Base-by-base conservation (phyloP, 495 filamentous ascomycete species). In the Beverwykella pulmonaria region DNA sequence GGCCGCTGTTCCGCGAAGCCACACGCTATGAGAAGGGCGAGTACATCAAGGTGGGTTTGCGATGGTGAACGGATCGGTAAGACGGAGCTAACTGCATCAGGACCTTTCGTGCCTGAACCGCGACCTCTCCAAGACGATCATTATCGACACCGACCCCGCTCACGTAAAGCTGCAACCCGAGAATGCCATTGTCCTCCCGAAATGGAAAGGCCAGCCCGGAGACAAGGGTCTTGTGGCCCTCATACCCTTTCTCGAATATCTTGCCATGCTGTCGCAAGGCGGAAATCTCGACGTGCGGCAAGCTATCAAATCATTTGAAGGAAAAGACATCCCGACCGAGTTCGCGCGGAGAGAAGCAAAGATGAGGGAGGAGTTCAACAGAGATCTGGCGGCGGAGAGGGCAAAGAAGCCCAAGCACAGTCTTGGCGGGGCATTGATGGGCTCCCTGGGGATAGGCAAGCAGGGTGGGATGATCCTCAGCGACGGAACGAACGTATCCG, bases 91-190 rank as follows among this genome's bases (percentile, higher is more conserved):
- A 53, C 44, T n/a, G 19, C 19, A 34, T 56, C 72, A 96, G 91
- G 94, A 98, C 77, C 86, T 98, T 41, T 90, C 92, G 5, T 97
- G 95, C 78, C 86, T 98, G 66, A 98, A 98, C 82, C 90, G 94
- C 41, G 90, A 95, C 74, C 84, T 97, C 52, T 94, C 89, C 44
- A 97, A 97, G 79, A 89, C 94, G 39, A 90, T 98, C 75, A 84
- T 98, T 69, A 82, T 98, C 69, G 94, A 98, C 75, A 95, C 92
- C 29, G 84, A 92, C 56, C 76, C 90, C 36, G 79, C 84, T 47
- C 93, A 97, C 68, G 90, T 90, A 67, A 86, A 86, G 68, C 80
- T 85, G 66, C 96, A 98, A 75, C 94, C 94, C 32, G 88, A 94
- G 74, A 98, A 98, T 79, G 91, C 95, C 67, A 90, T 98, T 71